phyloP scores from a whole-genome alignment of 2,329 filamentous ascomycete genomes.

The Paramyrothecium roridum region DNA sequence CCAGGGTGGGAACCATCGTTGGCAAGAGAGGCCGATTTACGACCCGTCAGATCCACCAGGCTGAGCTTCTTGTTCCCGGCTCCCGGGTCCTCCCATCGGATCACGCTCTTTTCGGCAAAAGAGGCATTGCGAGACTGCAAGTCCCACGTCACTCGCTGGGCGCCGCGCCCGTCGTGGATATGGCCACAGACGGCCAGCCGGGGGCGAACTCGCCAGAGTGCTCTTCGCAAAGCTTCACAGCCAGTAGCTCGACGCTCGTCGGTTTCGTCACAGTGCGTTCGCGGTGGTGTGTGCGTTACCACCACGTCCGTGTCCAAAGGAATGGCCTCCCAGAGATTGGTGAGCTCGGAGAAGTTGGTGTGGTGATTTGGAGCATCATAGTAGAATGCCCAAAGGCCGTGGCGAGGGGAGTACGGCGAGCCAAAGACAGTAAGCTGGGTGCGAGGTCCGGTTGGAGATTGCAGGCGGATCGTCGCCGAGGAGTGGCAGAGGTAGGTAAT shows the following conservation, averaged over 20 bases:
- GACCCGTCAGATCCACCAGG: slow-evolving; percentile 57
- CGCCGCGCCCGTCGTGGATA: slow-evolving; percentile 66
- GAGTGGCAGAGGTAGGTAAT: slow-evolving; percentile 66
- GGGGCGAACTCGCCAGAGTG: slow-evolving; percentile 60
- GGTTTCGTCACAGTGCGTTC: slow-evolving; percentile 53
- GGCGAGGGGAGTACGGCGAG: slow-evolving; percentile 61
- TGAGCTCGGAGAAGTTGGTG: slow-evolving; percentile 14
- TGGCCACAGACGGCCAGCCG: slow-evolving; percentile 68
- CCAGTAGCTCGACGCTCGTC: slow-evolving; percentile 41
- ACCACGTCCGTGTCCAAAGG: slow-evolving; percentile 62
- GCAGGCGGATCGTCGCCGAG: slow-evolving; percentile 51
- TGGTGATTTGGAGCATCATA: slow-evolving; percentile 39
- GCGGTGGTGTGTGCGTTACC: slow-evolving; percentile 68
- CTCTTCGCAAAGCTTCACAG: slow-evolving; percentile 56
- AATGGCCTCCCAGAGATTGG: slow-evolving; percentile 58
- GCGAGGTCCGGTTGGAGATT: slow-evolving; percentile 47
- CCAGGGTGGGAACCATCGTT: slow-evolving; percentile 41
- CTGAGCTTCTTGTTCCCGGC: slow-evolving; percentile 54
- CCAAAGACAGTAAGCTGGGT: slow-evolving; percentile 67
- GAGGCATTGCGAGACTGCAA: slow-evolving; percentile 32
- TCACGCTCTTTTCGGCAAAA: slow-evolving; percentile 40
- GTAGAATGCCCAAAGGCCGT: slow-evolving; percentile 64
- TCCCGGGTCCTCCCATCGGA: slow-evolving; percentile 59
- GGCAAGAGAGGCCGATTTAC: slow-evolving; percentile 35
- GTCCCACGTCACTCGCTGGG: slow-evolving; percentile 61